phyloP scores from a whole-genome alignment of 2,329 filamentous ascomycete species.

The Nigrospora sphaerica region DNA sequence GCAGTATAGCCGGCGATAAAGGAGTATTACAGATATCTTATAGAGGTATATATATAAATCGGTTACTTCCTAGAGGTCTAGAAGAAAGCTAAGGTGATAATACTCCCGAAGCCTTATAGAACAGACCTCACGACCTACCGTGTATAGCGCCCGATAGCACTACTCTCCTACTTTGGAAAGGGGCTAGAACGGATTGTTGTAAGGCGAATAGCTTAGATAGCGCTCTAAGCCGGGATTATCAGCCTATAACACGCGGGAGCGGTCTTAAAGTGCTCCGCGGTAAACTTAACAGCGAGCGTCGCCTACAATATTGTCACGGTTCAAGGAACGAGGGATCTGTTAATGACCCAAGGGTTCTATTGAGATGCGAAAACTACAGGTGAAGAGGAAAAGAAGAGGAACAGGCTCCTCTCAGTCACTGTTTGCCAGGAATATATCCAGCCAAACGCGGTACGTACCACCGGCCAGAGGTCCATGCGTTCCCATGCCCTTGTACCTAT shows the following conservation, averaged over 20 bases:
- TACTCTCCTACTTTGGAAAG: slow-evolving; percentile 7
- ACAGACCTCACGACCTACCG: not conserved
- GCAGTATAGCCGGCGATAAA: not conserved
- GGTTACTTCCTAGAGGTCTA: slow-evolving; percentile 1
- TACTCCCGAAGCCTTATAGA: slow-evolving; percentile 4
- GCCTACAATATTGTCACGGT: slow-evolving; percentile 2
- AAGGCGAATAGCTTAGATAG: not conserved
- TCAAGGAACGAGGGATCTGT: too few relatives aligned
- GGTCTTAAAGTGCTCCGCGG: not conserved
- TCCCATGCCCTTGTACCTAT: too few relatives aligned
- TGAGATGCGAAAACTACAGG: too few relatives aligned
- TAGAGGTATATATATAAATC: not conserved
- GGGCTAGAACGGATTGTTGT: slow-evolving; percentile 4
- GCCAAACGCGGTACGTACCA: too few relatives aligned
- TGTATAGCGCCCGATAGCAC: slow-evolving; percentile 5
- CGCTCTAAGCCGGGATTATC: not conserved
- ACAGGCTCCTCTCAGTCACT: too few relatives aligned
- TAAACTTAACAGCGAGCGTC: not conserved
- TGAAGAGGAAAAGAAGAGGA: too few relatives aligned
- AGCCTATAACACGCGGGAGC: slow-evolving; percentile 1
- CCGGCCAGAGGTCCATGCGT: too few relatives aligned
- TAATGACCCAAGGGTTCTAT: too few relatives aligned
- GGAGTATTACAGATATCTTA: not conserved
- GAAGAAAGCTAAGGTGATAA: slow-evolving; percentile 3
- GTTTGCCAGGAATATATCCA: too few relatives aligned